Percentiles rank a stretch among this genome's conserved stretches.
These are phyloP conservation scores for Miscanthus lutarioriparius DNA, from an alignment of 176 grass and related monocot genomes.

Conservation along the genomic window DNA sequence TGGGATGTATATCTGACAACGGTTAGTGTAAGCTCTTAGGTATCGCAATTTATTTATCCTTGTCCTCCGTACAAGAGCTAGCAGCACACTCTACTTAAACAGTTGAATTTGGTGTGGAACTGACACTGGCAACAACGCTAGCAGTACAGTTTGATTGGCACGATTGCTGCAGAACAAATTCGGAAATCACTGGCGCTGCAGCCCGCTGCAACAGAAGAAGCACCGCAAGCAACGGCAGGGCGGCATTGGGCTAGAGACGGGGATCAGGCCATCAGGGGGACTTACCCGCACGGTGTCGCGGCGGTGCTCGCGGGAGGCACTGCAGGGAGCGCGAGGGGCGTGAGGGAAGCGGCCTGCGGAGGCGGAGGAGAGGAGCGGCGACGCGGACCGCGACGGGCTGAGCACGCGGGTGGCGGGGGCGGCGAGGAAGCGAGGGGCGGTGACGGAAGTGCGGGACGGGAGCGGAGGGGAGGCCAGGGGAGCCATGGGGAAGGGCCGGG, in stretches of 20 bases:
- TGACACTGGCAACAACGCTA: not conserved
- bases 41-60: not conserved
- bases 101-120: not conserved
- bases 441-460: not conserved
- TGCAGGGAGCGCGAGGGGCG: not conserved
- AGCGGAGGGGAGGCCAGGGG: conserved; percentile 27
- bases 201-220: too few species aligned
- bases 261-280: not conserved
- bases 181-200: not conserved
- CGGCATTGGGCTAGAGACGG: not conserved
- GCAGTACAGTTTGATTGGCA: not conserved
- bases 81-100: not conserved
- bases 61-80: not conserved
- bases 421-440: conserved; percentile 14
- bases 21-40: not conserved
- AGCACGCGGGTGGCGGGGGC: not conserved
- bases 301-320: not conserved
- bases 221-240: not conserved
- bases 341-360: not conserved
- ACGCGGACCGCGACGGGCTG: not conserved
- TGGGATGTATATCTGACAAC: not conserved
- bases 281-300: conserved; percentile 36
- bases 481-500: conserved; percentile 31
- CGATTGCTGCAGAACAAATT: not conserved
- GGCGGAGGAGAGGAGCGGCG: conserved; percentile 13